Conservation (phyloP, 2,329 filamentous ascomycete species). For the Fusarium sarcochroum region DNA sequence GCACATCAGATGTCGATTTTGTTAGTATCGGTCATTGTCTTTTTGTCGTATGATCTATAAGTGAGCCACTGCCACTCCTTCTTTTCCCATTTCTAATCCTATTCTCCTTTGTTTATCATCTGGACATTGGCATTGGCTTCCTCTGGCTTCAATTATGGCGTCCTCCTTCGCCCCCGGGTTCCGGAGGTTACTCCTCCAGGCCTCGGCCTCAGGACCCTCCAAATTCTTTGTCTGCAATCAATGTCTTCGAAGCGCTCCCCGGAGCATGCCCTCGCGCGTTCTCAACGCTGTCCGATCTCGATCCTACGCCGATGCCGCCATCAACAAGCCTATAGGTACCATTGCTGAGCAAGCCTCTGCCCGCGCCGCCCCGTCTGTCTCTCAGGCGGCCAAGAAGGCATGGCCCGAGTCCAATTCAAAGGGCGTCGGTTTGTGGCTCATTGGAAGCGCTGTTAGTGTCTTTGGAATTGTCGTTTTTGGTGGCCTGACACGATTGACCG, state of each 20-base stretch:
- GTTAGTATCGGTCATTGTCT: conserved; percentile 9
- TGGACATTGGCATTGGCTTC: conserved; percentile 23
- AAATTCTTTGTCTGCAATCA: conserved; percentile 64
- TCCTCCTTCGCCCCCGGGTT: conserved; percentile 59
- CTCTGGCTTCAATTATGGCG: conserved; percentile 54
- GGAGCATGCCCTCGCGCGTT: conserved; percentile 55
- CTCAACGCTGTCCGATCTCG: conserved; percentile 58
- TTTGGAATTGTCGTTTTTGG: conserved; percentile 98
- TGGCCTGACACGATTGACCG: conserved; percentile 91
- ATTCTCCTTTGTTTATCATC: conserved; percentile 12
- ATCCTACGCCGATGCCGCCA: conserved; percentile 55
- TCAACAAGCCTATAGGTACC: conserved; percentile 48
- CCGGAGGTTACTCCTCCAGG: conserved; percentile 57
- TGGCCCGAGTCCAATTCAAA: conserved; percentile 78
- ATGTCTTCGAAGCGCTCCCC: conserved; percentile 58
- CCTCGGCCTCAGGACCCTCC: conserved; percentile 50
- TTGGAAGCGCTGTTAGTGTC: conserved; percentile 91
- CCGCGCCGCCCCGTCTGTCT: conserved; percentile 40
- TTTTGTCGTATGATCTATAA: conserved; percentile 40
- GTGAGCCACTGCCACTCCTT: conserved; percentile 21
- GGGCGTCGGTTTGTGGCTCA: conserved; percentile 89
- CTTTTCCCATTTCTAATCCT: conserved; percentile 16
- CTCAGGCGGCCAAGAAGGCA: conserved; percentile 53
- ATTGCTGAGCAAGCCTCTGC: conserved; percentile 48
- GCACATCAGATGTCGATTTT: conserved; percentile 42